Evolutionary conservation across 2,329 filamentous ascomycete species (phyloP), one percentile per base, ranked within the genome.

Genomic region (Hymenoscyphus repandus): DNA sequence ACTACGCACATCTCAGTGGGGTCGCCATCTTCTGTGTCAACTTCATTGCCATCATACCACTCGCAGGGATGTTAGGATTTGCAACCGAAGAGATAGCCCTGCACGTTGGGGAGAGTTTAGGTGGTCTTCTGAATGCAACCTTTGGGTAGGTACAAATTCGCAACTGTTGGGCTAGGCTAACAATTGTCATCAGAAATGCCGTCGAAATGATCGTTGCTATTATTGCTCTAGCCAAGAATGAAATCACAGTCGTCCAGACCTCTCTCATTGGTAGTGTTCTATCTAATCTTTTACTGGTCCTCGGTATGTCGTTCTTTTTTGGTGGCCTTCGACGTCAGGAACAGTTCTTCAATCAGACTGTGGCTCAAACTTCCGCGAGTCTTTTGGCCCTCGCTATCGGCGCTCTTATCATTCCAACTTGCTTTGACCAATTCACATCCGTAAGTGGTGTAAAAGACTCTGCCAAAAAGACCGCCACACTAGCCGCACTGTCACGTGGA

Each of bases 301-400:
- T 96, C 74, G 91, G 90, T 50, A 95, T 91, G 82, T 93, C 85
- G 66, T 96, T 95, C 75, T 93, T 95, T 73, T 85, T 88, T 54
- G 90, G 65, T 22, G 65, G 65, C 3, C 68, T 95, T 59, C 84
- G 86, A 52, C 82, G 91, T 27, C 65, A 79, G 27, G 87, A 95
- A 66, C 92, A 96, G 67, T 85, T 82, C 68, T 97, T 96, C 78
- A 96, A 96, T 73, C 82, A 87, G 32, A 92, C 88, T 0, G 90
- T 96, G 6, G 91, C 91, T 0, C 90, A 96, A 68, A 96, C 91
- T 0, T 88, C 90, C 3, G 84, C 90, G 12, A 70, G 75, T 22
- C 82, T 86, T 10, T 74, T 93, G 20, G 71, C 90, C 17, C 67
- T 86, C 9, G 78, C 85, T 11, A 87, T 95, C 34, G 85, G 84